Evolutionary conservation across 768 basidiomycete genomes (phyloP), one percentile per base, ranked within the genome.

Genomic region (Pulveroboletus sp.): DNA sequence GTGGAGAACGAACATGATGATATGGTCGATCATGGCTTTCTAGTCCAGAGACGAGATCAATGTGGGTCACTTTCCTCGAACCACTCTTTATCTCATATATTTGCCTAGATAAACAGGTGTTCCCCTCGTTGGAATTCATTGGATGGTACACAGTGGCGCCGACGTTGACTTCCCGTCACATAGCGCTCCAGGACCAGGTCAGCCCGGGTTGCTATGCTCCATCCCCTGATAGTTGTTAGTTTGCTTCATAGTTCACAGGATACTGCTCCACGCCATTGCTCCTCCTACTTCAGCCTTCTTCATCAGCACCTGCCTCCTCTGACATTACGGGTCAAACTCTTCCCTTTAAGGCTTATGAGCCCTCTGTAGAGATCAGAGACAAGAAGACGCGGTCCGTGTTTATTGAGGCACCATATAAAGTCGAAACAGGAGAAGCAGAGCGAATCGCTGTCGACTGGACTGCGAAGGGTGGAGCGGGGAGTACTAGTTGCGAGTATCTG

Each of bases 361-460:
- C 91, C 1, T 86, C 89, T 1, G 78, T 93, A 37, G 92, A 93
- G 65, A 84, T 94, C 38, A 78, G 82, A 49, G 89, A 89, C 55
- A 79, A 86, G 41, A 83, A 76, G 62, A 82, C 85, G 45, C 82
- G 85, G 46, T 81, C 83, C 1, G 84, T 86, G 10, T 95, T 89
- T 60, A 82, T 95, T 39, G 87, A 92, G 61, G 89, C 86, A 1
- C 73, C 86, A 4, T 98, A 85, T 70, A 85, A 81, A 43, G 86
- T 99, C 15, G 95, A 97, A 69, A 97, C 95, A 0, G 96, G 95
- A 31, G 96, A 99, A 71, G 96, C 96, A 14, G 96, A 99, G 66
- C 84, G 96, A 35, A 97, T 99, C 55, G 96, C 96, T 6, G 96
- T 99, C 0, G 95, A 98, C 66, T 95, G 92, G 79, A 90, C 90